These are phyloP conservation scores for Cladophialophora chaetospira DNA, from an alignment of 2,329 filamentous ascomycete species.

Conservation along the genomic window DNA sequence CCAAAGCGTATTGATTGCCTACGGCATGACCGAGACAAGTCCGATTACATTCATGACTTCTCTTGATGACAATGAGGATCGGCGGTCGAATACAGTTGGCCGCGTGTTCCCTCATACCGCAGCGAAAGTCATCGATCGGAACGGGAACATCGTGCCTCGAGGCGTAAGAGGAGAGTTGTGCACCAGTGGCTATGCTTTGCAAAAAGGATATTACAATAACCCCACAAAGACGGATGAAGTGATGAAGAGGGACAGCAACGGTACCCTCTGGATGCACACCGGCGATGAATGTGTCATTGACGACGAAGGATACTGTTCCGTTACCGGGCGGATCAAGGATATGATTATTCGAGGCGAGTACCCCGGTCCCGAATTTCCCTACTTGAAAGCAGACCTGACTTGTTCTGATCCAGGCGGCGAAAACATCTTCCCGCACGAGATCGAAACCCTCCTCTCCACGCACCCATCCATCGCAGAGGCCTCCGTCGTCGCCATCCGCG, in stretches of 20 bases:
- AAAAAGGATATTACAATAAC: slow-evolving; percentile 86
- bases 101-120: slow-evolving; percentile 76
- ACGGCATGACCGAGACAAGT: slow-evolving; percentile 92
- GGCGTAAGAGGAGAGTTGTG: slow-evolving; percentile 76
- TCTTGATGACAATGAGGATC: slow-evolving; percentile 71
- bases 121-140: slow-evolving; percentile 74
- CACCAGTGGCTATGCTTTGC: slow-evolving; percentile 79
- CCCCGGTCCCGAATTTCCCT: neutral
- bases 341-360: slow-evolving; percentile 71
- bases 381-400: neutral
- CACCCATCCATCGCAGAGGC: slow-evolving; percentile 65
- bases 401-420: slow-evolving; percentile 77
- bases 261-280: slow-evolving; percentile 79
- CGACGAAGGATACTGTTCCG: slow-evolving; percentile 73
- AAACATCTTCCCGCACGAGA: slow-evolving; percentile 89
- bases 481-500: slow-evolving; percentile 69
- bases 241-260: slow-evolving; percentile 46
- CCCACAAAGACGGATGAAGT: slow-evolving; percentile 68
- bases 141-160: slow-evolving; percentile 64
- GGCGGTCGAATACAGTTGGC: slow-evolving; percentile 74
- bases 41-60: slow-evolving; percentile 72
- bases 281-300: slow-evolving; percentile 88
- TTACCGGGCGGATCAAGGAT: slow-evolving; percentile 70
- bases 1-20: slow-evolving; percentile 85
- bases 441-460: slow-evolving; percentile 81